Evolutionary conservation across 352 stramenopile genomes (phyloP).

Genomic region (Thalassiosira livingstoniorum): DNA sequence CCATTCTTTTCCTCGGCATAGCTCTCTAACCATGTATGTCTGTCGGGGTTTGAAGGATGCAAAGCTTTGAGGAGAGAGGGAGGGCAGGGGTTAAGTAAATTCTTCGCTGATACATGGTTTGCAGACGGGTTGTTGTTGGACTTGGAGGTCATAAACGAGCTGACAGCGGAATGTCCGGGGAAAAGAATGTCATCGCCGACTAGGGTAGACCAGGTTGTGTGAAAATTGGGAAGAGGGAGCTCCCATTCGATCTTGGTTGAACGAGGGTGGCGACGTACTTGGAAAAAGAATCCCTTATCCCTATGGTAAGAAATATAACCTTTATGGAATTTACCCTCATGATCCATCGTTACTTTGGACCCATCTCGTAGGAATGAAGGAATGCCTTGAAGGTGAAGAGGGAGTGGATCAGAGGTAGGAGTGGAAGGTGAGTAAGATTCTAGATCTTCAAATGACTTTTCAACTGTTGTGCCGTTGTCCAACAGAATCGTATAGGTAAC

Average conservation of each 20-base stretch:
- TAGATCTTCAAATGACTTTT: not conserved
- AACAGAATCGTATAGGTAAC: slow-evolving; percentile 17
- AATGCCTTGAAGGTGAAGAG: not conserved
- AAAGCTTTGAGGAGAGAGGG: not conserved
- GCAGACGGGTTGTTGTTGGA: not conserved
- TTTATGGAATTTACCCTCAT: slow-evolving; percentile 25
- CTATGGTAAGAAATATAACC: not conserved
- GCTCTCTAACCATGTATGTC: slow-evolving; percentile 1
- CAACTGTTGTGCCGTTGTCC: slow-evolving; percentile 9
- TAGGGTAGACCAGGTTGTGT: slow-evolving; percentile 5
- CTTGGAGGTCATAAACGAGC: slow-evolving; percentile 12
- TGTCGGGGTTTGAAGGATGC: slow-evolving; percentile 4
- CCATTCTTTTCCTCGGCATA: slow-evolving; percentile 18
- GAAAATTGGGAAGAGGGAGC: slow-evolving; percentile 23
- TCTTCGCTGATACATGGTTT: not conserved
- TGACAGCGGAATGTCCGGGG: slow-evolving; percentile 23
- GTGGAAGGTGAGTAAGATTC: not conserved
- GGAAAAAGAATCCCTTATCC: slow-evolving; percentile 14
- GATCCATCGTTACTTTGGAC: slow-evolving; percentile 15
- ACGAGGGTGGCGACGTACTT: not conserved
- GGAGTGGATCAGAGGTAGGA: not conserved
- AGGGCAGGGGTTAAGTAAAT: slow-evolving; percentile 4
- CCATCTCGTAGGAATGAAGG: slow-evolving; percentile 2
- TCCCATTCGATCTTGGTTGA: slow-evolving; percentile 12
- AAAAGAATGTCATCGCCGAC: slow-evolving; percentile 22